Conservation (phyloP, 805 yeast genomes). For the Zygoascus biomembranicola region DNA sequence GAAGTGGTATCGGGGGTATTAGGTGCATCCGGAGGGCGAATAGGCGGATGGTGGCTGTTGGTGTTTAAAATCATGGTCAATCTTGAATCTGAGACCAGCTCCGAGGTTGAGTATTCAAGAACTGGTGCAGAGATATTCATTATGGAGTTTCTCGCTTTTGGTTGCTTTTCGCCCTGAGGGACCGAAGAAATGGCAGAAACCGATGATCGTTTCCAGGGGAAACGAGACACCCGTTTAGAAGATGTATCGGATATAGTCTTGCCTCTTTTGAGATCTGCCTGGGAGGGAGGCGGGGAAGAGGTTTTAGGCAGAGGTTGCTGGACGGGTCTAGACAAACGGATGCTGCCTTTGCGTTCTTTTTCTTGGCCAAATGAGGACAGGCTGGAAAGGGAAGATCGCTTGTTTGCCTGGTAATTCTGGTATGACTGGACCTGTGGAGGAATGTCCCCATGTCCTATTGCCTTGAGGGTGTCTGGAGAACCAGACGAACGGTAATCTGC, state of each 20-base stretch:
- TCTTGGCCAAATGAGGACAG: not conserved
- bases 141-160: not conserved
- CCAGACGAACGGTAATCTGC: not conserved
- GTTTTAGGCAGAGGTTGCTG: not conserved
- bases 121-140: conserved; percentile 17
- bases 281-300: not conserved
- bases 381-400: not conserved
- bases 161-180: conserved; percentile 4
- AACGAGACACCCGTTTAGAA: not conserved
- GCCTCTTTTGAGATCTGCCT: not conserved
- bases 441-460: not conserved
- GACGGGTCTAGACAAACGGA: not conserved
- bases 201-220: conserved; percentile 2
- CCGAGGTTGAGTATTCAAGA: conserved; percentile 19
- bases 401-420: not conserved
- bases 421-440: not conserved
- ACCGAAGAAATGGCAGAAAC: conserved; percentile 1
- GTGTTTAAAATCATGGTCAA: not conserved
- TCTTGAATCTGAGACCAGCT: conserved; percentile 12
- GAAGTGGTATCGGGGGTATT: not conserved
- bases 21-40: not conserved
- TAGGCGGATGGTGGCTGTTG: not conserved
- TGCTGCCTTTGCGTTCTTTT: not conserved
- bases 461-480: not conserved
- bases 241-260: not conserved